Evolutionary conservation across 805 yeast genomes (phyloP).

Genomic region (Phaffomyces thermotolerans): DNA sequence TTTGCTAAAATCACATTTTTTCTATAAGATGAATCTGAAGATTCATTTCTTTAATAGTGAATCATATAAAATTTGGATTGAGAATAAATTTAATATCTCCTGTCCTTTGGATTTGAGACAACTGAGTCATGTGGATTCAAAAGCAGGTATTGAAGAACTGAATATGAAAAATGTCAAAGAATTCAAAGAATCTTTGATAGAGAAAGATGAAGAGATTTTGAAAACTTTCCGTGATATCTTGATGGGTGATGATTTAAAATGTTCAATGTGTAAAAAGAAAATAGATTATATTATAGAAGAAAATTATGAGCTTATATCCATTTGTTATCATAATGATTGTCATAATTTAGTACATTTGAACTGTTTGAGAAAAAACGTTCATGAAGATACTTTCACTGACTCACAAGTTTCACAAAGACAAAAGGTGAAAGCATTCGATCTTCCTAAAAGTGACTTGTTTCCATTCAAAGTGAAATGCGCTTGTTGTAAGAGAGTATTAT

Average conservation of each 20-base stretch:
- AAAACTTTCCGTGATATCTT: slow-evolving; percentile 17
- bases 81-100: slow-evolving; percentile 14
- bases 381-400: neutral
- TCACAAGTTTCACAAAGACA: neutral
- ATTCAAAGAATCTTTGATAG: slow-evolving; percentile 18
- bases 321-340: slow-evolving; percentile 30
- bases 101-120: slow-evolving; percentile 5
- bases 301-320: slow-evolving; percentile 26
- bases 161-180: slow-evolving; percentile 23
- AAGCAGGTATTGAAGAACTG: slow-evolving; percentile 2
- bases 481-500: slow-evolving; percentile 18
- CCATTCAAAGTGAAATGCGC: slow-evolving; percentile 27
- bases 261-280: slow-evolving; percentile 25
- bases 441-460: slow-evolving; percentile 16
- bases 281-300: slow-evolving; percentile 32
- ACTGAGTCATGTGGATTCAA: neutral
- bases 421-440: slow-evolving; percentile 1
- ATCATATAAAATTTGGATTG: slow-evolving; percentile 16
- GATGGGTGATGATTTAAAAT: slow-evolving; percentile 20
- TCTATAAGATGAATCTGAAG: slow-evolving; percentile 37
- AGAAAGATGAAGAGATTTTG: slow-evolving; percentile 10
- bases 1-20: slow-evolving; percentile 36
- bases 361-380: slow-evolving; percentile 29
- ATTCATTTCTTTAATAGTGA: slow-evolving; percentile 38
- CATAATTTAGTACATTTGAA: slow-evolving; percentile 29